Conservation (phyloP, 352 stramenopile species). For the Poterioochromonas sp. region DNA sequence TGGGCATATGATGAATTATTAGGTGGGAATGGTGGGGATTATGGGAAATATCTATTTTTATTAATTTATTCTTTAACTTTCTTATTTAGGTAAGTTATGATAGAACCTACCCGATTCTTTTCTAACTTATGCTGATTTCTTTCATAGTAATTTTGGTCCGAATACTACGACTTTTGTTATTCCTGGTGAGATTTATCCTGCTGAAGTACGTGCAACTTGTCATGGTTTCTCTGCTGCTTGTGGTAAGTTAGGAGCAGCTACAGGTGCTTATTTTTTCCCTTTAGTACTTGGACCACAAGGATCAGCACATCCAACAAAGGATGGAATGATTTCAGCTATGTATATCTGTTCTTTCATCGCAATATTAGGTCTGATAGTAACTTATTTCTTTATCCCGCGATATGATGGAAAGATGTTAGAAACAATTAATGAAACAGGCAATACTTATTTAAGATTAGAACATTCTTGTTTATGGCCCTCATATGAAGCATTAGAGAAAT, state of each 20-base stretch:
- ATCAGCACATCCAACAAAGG: not conserved
- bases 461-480: not conserved
- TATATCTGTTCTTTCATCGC: not conserved
- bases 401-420: not conserved
- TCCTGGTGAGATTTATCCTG: constrained; percentile 65
- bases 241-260: constrained; percentile 60
- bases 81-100: constrained; percentile 33
- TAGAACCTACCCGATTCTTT: not conserved
- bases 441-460: not conserved
- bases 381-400: constrained; percentile 2
- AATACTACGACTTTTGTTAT: constrained; percentile 64
- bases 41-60: constrained; percentile 52
- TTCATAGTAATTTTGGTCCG: constrained; percentile 57
- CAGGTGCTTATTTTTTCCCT: constrained; percentile 49
- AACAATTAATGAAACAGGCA: too few relatives aligned
- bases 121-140: constrained; percentile 51
- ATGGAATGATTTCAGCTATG: not conserved
- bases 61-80: constrained; percentile 61
- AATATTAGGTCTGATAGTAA: not conserved
- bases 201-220: constrained; percentile 57
- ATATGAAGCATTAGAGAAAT: too few relatives aligned
- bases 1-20: not conserved
- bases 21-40: constrained; percentile 9
- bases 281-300: constrained; percentile 39
- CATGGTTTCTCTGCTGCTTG: constrained; percentile 62